phyloP scores from a whole-genome alignment of 495 filamentous ascomycete species.

The Aspergillus avenaceus region DNA sequence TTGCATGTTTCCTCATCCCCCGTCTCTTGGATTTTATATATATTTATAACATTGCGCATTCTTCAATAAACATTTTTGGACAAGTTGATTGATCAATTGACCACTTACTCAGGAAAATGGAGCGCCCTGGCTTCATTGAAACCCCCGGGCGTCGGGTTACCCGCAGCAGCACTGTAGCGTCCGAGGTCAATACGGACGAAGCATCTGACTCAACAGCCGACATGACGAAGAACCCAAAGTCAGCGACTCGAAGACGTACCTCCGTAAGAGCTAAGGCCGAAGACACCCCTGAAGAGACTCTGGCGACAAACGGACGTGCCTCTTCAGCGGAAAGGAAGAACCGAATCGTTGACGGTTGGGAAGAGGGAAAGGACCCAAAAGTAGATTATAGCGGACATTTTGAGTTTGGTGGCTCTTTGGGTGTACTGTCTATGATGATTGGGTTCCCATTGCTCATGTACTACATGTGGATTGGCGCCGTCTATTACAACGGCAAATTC shows the following conservation, averaged over 20 bases:
- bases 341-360: conserved; percentile 61
- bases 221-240: conserved; percentile 20
- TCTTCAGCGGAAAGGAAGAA: conserved; percentile 32
- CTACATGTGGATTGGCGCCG: conserved; percentile 98
- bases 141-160: conserved; percentile 48
- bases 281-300: conserved; percentile 22
- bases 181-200: conserved; percentile 29
- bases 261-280: conserved; percentile 29
- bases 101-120: conserved; percentile 45
- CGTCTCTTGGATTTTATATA: neutral
- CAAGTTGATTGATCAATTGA: neutral
- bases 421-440: conserved; percentile 80
- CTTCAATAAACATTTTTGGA: neutral
- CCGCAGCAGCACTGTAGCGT: conserved; percentile 36
- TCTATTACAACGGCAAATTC: conserved; percentile 81
- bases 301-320: conserved; percentile 33
- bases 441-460: conserved; percentile 92
- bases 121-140: conserved; percentile 53
- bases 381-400: conserved; percentile 76
- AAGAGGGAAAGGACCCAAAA: conserved; percentile 65
- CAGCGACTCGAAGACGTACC: conserved; percentile 30
- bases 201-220: conserved; percentile 27
- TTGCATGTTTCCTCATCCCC: too few species aligned
- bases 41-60: neutral
- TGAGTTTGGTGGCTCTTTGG: conserved; percentile 84